Evolutionary conservation across 2,329 filamentous ascomycete species (phyloP), one percentile per base, ranked within the genome.

Genomic region (Claviceps pazoutovae): DNA sequence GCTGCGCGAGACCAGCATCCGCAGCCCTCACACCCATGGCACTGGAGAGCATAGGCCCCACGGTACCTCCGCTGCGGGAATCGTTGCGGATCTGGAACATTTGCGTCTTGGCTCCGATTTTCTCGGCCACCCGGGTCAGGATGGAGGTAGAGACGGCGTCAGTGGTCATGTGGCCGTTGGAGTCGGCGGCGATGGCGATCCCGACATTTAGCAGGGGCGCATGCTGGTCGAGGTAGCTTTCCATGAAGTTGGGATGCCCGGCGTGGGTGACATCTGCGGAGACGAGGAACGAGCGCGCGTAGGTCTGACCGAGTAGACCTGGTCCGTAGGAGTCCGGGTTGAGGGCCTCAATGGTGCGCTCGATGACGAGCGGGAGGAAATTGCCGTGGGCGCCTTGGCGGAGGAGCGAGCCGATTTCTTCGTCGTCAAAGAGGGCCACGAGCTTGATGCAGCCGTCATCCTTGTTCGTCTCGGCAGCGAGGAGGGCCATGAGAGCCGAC

Each of bases 1-100:
- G 69, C 71, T 97, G 91, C 5, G 89, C 83, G 61, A 97, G 83
- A 14, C 91, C 91, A 0, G 87, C 88, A 64, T 97, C 91, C 48
- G 93, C 85, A 0, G 88, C 80, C 49, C 87, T 73, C 54, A 95
- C 83, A 34, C 91, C 91, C 68, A 93, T 86, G 30, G 78, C 79
- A 30, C 83, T 81, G 58, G 83, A 88, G 38, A 95, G 75, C 79
- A 90, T 89, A 0, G 93, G 93, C 0, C 93, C 93, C n/a, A 97
- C 89, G 0, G 93, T 98, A 16, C 93, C 93, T 34, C 93, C 93
- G 62, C 82, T 88, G 51, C 91, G 75, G 9, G 79, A 84, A 68
- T 97, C 93, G 64, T 97, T 98, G 53, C 93, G 75, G 65, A 97
- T 97, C 75, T 95, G 89, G 75, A 97, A 97, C 5, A 86, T 74